Evolutionary conservation across 371 early-diverging fungal genomes (phyloP), one percentile per base, ranked within the genome.

Genomic region (Syncephalis fuscata): DNA sequence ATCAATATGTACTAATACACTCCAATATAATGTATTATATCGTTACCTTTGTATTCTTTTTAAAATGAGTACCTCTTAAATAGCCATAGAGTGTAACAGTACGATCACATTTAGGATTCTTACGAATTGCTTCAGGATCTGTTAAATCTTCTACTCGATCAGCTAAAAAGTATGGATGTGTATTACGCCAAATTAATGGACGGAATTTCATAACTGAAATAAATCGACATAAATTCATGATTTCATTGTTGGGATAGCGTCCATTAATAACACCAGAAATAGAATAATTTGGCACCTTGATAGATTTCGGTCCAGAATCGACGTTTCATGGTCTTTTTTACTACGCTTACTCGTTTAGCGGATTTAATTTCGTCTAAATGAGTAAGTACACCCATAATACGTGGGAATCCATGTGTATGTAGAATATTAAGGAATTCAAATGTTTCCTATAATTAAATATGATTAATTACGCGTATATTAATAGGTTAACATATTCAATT

Each of bases 271-370:
- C 68, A 25, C 98, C 96, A 0, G 92, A 88, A 21, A 54, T 92
- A 94, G 55, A 97, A 97, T 16, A 97, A 67, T 62, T 95, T 95
- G 49, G 96, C 96, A 24, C 98, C 98, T 54, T 90, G 85, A 59
- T 95, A 92, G 48, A 94, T 92, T 62, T 97, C 98, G 10, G 94
- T 92, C 98, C 96, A 95, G 73, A 95, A 95, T 56, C 98, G 83
- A 46, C 92, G 90, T 76, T 97, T 97, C 45, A 97, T 66, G 48
- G 74, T 62, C 70, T 93, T 93, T 62, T 95, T 95, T n/a, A 82
- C 86, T 15, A 75, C 77, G 48, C 82, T 78, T 48, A 92, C 70
- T 19, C 77, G 62, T 65, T 95, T 94, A 67, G 78, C 84, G 65
- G 89, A 88, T 51, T 80, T 79, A 68, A 93, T 92, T 45, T 79